These are phyloP conservation scores for Melanogaster broomeanus DNA, from an alignment of 768 basidiomycete species.

Conservation along the genomic window DNA sequence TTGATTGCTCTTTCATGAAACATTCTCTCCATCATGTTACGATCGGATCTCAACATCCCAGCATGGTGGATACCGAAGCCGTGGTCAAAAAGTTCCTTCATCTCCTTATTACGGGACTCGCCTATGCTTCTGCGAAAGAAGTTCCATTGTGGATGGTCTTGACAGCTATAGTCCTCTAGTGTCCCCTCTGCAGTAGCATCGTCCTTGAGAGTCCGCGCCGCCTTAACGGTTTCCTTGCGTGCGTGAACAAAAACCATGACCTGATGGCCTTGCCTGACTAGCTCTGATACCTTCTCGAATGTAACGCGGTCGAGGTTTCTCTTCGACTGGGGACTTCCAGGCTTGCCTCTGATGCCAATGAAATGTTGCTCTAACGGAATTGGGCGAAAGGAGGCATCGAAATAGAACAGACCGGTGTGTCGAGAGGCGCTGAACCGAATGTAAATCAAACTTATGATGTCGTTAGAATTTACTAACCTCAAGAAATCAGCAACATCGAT, in stretches of 20 bases:
- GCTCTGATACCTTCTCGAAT: slow-evolving; percentile 86
- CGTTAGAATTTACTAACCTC: slow-evolving; percentile 48
- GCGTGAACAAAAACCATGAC: slow-evolving; percentile 99
- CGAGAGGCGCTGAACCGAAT: slow-evolving; percentile 72
- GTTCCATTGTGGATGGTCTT: slow-evolving; percentile 77
- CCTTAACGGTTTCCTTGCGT: slow-evolving; percentile 96
- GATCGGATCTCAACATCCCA: slow-evolving; percentile 92
- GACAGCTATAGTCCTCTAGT: slow-evolving; percentile 76
- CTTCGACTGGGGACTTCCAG: slow-evolving; percentile 67
- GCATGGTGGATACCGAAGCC: slow-evolving; percentile 99
- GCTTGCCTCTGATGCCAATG: slow-evolving; percentile 88
- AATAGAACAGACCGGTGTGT: slow-evolving; percentile 90
- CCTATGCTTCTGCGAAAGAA: slow-evolving; percentile 77
- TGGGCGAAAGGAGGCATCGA: slow-evolving; percentile 96
- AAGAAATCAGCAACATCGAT: slow-evolving; percentile 95
- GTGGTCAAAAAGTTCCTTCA: slow-evolving; percentile 89
- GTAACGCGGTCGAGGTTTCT: slow-evolving; percentile 87
- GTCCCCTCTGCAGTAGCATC: slow-evolving; percentile 69
- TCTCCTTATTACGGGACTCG: slow-evolving; percentile 89
- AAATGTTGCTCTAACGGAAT: slow-evolving; percentile 98
- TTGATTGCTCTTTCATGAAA: slow-evolving; percentile 92
- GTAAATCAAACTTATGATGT: background rate
- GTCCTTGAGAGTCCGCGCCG: slow-evolving; percentile 80
- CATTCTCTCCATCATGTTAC: slow-evolving; percentile 94
- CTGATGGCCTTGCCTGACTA: slow-evolving; percentile 92